Percentiles rank a stretch among this genome's conserved stretches.
These are phyloP conservation scores for Skeletonema costatum DNA, from an alignment of 108 stramenopile species.

Conservation along the genomic window DNA sequence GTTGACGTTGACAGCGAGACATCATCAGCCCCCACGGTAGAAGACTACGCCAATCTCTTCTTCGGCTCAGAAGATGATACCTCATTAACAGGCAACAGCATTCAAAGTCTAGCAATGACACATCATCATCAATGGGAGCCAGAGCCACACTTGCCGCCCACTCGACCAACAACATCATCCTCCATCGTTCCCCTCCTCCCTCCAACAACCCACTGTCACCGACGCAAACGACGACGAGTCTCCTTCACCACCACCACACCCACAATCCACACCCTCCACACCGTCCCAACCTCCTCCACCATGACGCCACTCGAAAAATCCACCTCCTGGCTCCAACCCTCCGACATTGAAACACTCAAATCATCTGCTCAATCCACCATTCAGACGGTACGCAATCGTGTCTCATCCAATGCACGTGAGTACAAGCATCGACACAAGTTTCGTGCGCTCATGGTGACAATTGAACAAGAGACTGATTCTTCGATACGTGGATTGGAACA, in stretches of 20 bases:
- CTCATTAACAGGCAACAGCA: not conserved
- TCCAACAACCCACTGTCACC: not conserved
- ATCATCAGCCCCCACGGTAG: conserved; percentile 20
- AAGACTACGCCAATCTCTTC: conserved; percentile 36
- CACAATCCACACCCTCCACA: conserved; percentile 19
- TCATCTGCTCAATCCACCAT: conserved; percentile 19
- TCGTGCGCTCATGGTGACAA: conserved; percentile 15
- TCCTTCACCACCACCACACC: conserved; percentile 17
- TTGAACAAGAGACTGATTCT: conserved; percentile 15
- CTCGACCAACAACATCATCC: not conserved
- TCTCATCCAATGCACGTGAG: conserved; percentile 1
- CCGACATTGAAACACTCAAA: conserved; percentile 24
- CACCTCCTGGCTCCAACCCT: conserved; percentile 18
- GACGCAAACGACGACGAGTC: conserved; percentile 15
- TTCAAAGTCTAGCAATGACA: not conserved
- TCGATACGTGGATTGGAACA: conserved; percentile 40
- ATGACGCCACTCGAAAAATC: conserved; percentile 34
- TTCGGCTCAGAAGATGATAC: conserved; percentile 14
- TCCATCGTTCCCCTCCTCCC: not conserved
- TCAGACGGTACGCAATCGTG: conserved; percentile 13
- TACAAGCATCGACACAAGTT: conserved; percentile 6
- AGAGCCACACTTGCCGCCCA: not conserved
- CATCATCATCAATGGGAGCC: not conserved
- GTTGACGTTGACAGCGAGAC: conserved; percentile 6
- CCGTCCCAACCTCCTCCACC: conserved; percentile 8